Evolutionary conservation across 148 eudicot genomes (phyloP).

Genomic region (Rhododendron molle): DNA sequence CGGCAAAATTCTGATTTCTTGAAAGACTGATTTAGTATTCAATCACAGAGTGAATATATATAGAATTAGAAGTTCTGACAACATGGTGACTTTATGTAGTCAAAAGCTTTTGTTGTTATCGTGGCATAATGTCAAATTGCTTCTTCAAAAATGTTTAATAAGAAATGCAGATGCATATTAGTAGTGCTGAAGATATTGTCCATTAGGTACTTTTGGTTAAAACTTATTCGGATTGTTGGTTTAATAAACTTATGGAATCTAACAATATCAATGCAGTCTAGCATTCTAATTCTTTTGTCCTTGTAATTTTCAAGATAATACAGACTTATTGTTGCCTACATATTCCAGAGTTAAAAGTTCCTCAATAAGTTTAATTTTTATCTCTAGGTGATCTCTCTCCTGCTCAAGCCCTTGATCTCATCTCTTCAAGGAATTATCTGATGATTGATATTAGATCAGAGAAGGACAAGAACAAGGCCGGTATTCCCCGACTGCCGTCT

Average conservation of each 20-base stretch:
- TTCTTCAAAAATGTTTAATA: not conserved
- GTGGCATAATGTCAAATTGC: not conserved
- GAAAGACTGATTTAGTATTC: not conserved
- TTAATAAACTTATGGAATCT: not conserved
- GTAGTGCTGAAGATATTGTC: not conserved
- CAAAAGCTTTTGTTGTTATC: not conserved
- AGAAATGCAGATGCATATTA: not conserved
- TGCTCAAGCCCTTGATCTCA: slow-evolving; percentile 80
- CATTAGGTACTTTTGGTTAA: not conserved
- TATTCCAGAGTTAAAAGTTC: not conserved
- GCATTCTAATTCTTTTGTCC: not conserved
- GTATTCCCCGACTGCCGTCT: slow-evolving; percentile 86
- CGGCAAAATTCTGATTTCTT: not conserved
- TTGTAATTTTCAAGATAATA: not conserved
- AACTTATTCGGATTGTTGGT: not conserved
- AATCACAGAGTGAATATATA: not conserved
- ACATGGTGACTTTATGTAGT: not conserved
- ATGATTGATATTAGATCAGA: slow-evolving; percentile 89
- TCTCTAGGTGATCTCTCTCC: slow-evolving; percentile 75
- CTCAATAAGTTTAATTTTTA: not conserved
- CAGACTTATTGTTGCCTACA: not conserved
- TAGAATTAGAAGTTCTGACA: not conserved
- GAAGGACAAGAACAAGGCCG: slow-evolving; percentile 88
- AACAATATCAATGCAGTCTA: not conserved
- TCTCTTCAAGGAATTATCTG: slow-evolving; percentile 59